These are phyloP conservation scores for Rhodamnia argentea DNA, from an alignment of 345 rosid species.

Conservation along the genomic window DNA sequence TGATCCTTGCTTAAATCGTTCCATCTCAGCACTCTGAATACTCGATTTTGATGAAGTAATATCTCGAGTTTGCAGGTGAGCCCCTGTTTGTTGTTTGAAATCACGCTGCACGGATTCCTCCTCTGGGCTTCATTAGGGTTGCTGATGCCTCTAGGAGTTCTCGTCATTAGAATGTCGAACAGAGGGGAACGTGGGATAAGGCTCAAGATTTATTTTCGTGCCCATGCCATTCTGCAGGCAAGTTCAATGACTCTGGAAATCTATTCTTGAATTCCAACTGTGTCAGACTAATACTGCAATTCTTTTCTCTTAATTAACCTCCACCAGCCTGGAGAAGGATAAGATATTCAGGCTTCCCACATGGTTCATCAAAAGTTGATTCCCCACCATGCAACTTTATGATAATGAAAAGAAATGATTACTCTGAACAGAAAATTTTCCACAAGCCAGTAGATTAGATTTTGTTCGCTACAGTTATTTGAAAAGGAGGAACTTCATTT, in stretches of 20 bases:
- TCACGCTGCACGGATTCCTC: conserved; percentile 67
- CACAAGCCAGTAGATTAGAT: not conserved
- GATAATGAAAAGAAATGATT: not conserved
- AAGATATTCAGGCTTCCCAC: not conserved
- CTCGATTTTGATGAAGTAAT: not conserved
- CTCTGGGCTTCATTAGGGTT: conserved; percentile 87
- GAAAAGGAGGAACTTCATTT: not conserved
- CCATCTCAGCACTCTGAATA: not conserved
- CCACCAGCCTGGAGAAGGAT: not conserved
- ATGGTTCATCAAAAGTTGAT: not conserved
- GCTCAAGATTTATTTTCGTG: conserved; percentile 40
- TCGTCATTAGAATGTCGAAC: conserved; percentile 58
- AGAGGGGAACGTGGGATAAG: conserved; percentile 42
- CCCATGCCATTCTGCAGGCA: conserved; percentile 70
- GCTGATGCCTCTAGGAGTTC: conserved; percentile 71
- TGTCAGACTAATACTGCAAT: not conserved
- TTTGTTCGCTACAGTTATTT: not conserved
- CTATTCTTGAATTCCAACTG: not conserved
- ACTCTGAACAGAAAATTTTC: not conserved
- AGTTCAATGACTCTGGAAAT: conserved; percentile 6
- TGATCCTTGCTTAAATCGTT: not conserved
- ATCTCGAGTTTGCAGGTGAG: conserved; percentile 25
- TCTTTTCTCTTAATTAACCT: not conserved
- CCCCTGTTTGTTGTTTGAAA: conserved; percentile 36
- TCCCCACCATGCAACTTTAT: not conserved